Base-by-base conservation (phyloP, 2,329 filamentous ascomycete species). In the Ceratocystis eucalypticola region DNA sequence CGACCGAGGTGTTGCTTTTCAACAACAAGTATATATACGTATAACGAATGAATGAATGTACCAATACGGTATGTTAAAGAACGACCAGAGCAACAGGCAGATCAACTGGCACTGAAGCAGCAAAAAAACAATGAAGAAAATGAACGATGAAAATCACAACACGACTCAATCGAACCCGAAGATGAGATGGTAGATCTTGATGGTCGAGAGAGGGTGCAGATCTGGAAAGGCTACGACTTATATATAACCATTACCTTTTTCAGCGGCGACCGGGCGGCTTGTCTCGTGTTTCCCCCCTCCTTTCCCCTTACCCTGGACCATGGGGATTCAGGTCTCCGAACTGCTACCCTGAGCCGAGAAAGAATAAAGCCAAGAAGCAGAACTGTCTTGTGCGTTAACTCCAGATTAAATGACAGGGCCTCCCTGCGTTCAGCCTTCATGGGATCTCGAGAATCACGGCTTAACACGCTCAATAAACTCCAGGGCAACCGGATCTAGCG, bases 1-100 rank as follows among this genome's bases (percentile, higher is more conserved):
- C 5, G 63, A 65, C 37, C 20, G 55, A 30, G 28, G 44, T 64
- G 37, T 55, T 48, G 57, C 37, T 63, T 44, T 25, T 62, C 12
- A 41, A 33, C 28, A 62, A n/a, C 8, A 63, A 17, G 1, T 41
- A 12, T 41, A 12, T 12, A 41, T 41, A 3, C 10, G 48, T 55
- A 28, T 30, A 46, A 25, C n/a, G 28, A 59, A 37, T 6, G 61
- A 62, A 61, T 61, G n/a, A 44, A 62, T 28, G 25, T 22, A 62
- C 41, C n/a, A 25, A 48, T 28, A 46, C n/a, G 61, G 22, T 46
- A 28, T 7, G 41, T 17, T 30, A 62, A 62, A 62, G 61, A 62
- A 48, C 22, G 61, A 48, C 61, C 12, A n/a, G 41, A 62, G 41
- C 41, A 44, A 37, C 25, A 45, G 46, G 48, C 45, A 53, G 45